Evolutionary conservation across 2,329 filamentous ascomycete species (phyloP).

Genomic region (Botryotinia calthae): DNA sequence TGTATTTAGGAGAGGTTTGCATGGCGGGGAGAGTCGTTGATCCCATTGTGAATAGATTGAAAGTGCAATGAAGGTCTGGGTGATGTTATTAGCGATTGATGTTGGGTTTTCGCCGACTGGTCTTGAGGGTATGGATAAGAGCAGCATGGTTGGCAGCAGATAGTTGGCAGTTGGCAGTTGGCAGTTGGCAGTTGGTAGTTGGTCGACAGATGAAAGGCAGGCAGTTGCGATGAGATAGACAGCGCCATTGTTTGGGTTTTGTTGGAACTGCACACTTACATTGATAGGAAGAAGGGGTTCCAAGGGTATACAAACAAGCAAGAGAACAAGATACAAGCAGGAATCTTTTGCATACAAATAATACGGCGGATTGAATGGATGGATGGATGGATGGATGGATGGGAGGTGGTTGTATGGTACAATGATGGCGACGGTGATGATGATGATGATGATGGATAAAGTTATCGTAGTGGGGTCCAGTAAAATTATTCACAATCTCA

Average conservation of each 20-base stretch:
- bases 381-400: neutral
- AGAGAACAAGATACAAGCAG: neutral
- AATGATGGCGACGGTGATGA: neutral
- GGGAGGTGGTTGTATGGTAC: neutral
- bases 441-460: neutral
- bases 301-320: neutral
- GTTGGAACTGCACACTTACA: neutral
- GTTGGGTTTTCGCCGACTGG: neutral
- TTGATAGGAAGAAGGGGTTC: neutral
- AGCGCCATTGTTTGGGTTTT: neutral
- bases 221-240: neutral
- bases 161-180: neutral
- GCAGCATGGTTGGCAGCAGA: neutral
- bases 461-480: neutral
- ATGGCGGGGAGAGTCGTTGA: slow-evolving; percentile 53
- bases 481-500: neutral
- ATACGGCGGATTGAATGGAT: neutral
- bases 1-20: slow-evolving; percentile 74
- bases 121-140: neutral
- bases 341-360: neutral
- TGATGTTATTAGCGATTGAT: neutral
- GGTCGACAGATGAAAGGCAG: neutral
- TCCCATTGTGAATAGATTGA: slow-evolving; percentile 27
- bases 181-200: neutral
- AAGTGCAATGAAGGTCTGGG: neutral